Evolutionary conservation across 129 eudicot species (phyloP).

Genomic region (Tanacetum coccineum): DNA sequence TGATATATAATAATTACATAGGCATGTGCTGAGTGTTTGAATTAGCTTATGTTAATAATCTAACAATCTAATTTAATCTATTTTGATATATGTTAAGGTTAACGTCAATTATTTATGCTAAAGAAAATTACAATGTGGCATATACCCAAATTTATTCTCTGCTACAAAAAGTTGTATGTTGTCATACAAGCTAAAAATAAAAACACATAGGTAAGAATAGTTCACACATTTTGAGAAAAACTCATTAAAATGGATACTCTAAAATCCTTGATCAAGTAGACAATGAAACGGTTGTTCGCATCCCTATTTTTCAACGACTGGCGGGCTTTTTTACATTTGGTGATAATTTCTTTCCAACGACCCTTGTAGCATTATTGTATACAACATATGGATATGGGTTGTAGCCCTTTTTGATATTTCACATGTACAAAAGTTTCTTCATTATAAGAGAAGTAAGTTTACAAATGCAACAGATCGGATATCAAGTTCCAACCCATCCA

Average conservation of each 20-base stretch:
- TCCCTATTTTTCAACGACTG: neutral
- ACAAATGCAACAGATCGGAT: slow-evolving; percentile 78
- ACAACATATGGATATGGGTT: neutral
- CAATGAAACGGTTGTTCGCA: neutral
- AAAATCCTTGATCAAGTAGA: neutral
- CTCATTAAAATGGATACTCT: neutral
- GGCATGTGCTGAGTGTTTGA: no score
- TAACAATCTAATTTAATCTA: no score
- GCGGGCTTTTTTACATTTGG: neutral
- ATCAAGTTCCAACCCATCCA: slow-evolving; percentile 98
- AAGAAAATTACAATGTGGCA: no score
- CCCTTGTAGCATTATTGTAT: neutral
- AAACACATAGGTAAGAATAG: neutral
- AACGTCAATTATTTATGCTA: no score
- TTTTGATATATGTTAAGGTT: no score
- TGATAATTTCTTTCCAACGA: neutral
- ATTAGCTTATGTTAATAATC: no score
- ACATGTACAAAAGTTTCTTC: no score
- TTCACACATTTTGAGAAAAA: neutral
- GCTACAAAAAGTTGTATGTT: no score
- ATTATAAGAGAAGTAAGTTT: slow-evolving; percentile 1
- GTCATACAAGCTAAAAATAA: neutral
- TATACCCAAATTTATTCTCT: no score
- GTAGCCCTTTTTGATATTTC: no score
- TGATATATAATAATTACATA: no score